phyloP scores from a whole-genome alignment of 2,329 filamentous ascomycete species.

The Neofusicoccum sp. region DNA sequence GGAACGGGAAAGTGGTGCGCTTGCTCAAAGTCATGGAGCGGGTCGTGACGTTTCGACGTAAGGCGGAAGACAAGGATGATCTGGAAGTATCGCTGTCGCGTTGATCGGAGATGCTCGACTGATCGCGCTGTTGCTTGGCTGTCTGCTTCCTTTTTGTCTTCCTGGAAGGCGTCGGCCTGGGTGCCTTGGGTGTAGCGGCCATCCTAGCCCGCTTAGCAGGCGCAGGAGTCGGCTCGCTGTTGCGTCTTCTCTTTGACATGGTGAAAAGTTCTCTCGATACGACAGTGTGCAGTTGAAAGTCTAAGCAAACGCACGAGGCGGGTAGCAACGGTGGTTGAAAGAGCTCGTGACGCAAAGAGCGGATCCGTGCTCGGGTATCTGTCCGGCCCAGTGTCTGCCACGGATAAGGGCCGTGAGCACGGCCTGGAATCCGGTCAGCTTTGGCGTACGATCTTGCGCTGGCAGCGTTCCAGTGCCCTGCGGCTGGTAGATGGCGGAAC shows the following conservation, averaged over 20 bases:
- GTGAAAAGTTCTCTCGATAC: neutral
- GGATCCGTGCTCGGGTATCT: neutral
- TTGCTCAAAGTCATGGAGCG: conserved; percentile 11
- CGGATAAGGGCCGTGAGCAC: neutral
- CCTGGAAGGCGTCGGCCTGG: neutral
- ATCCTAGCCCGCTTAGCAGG: neutral
- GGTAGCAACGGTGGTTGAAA: neutral
- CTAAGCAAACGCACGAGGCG: neutral
- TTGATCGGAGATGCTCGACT: neutral
- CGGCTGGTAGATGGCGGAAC: conserved; percentile 3
- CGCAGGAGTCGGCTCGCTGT: neutral
- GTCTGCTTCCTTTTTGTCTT: neutral
- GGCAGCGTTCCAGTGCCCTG: conserved; percentile 4
- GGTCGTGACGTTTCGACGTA: neutral
- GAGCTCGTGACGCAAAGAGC: neutral
- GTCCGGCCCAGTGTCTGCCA: neutral
- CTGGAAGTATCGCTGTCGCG: neutral
- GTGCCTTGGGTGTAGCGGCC: neutral
- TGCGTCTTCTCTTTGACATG: neutral
- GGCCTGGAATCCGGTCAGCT: neutral
- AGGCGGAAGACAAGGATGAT: neutral
- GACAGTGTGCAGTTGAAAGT: neutral
- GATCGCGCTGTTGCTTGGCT: neutral
- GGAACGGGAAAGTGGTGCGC: conserved; percentile 19
- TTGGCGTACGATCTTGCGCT: neutral